phyloP scores from a whole-genome alignment of 2,329 filamentous ascomycete species.

The Pseudogymnoascus pannorum region DNA sequence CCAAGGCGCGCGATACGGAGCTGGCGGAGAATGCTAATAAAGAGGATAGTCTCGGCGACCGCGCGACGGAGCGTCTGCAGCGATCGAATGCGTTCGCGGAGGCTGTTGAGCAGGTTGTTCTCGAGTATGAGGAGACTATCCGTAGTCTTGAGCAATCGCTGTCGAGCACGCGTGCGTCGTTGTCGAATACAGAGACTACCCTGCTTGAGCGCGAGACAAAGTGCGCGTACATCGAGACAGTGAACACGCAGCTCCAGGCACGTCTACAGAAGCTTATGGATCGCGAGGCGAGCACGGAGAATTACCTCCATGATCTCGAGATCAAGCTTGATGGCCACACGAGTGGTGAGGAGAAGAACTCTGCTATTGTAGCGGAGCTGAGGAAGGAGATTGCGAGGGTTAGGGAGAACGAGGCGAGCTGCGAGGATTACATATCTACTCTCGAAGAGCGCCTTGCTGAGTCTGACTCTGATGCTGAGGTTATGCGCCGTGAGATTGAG shows the following conservation, averaged over 20 bases:
- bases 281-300: conserved; percentile 84
- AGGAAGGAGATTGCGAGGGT: conserved; percentile 85
- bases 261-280: conserved; percentile 91
- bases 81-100: conserved; percentile 94
- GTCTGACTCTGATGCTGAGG: conserved; percentile 87
- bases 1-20: conserved; percentile 70
- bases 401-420: conserved; percentile 81
- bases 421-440: conserved; percentile 95
- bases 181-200: conserved; percentile 77
- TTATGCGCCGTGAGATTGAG: conserved; percentile 96
- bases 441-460: conserved; percentile 92
- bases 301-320: conserved; percentile 87
- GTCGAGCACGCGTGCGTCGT: conserved; percentile 74
- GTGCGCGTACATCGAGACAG: conserved; percentile 85
- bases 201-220: conserved; percentile 90
- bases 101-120: conserved; percentile 88
- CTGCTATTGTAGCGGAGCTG: conserved; percentile 74
- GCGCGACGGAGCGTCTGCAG: conserved; percentile 78
- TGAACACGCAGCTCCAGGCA: conserved; percentile 81
- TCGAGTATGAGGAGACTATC: conserved; percentile 98
- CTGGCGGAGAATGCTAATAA: conserved; percentile 48
- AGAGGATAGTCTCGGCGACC: conserved; percentile 63
- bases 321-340: conserved; percentile 83
- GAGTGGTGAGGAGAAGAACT: conserved; percentile 87
- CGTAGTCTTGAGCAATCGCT: conserved; percentile 87